These are phyloP conservation scores for Escovopsis weberi DNA, from an alignment of 2,329 filamentous ascomycete species.

Conservation along the genomic window DNA sequence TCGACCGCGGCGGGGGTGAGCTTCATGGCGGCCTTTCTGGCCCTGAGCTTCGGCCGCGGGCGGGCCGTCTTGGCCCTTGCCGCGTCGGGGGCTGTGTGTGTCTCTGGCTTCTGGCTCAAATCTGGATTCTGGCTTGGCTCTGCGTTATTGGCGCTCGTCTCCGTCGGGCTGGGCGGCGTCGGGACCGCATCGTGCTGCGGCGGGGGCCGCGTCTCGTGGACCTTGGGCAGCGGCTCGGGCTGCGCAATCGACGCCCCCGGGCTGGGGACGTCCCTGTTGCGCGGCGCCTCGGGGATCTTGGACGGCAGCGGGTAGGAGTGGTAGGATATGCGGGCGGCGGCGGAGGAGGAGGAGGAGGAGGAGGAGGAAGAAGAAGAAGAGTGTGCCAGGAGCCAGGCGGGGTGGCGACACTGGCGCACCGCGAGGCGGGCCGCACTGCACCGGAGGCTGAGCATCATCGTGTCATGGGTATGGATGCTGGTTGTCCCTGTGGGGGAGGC, in stretches of 20 bases:
- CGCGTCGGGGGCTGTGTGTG: conserved; percentile 42
- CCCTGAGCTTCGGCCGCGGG: conserved; percentile 26
- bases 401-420: conserved; percentile 24
- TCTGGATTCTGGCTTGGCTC: too few relatives aligned
- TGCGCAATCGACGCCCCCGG: conserved; percentile 27
- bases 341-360: conserved; percentile 15
- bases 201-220: conserved; percentile 38
- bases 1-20: conserved; percentile 67
- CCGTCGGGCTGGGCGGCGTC: conserved; percentile 4
- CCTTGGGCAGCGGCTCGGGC: conserved; percentile 29
- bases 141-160: too few relatives aligned
- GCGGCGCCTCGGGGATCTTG: conserved; percentile 23
- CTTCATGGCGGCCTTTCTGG: conserved; percentile 84
- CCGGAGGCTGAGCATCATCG: conserved; percentile 27
- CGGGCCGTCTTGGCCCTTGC: conserved; percentile 45
- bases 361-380: conserved; percentile 15
- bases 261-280: conserved; percentile 29
- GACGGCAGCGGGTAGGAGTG: conserved; percentile 38
- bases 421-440: conserved; percentile 26
- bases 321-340: conserved; percentile 24
- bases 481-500: neutral
- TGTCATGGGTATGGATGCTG: conserved; percentile 11
- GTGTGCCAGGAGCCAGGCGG: conserved; percentile 23
- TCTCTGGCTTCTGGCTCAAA: too few relatives aligned
- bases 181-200: conserved; percentile 11